These are phyloP conservation scores for Diaporthe amygdali DNA, from an alignment of 2,329 filamentous ascomycete genomes.

Conservation along the genomic window DNA sequence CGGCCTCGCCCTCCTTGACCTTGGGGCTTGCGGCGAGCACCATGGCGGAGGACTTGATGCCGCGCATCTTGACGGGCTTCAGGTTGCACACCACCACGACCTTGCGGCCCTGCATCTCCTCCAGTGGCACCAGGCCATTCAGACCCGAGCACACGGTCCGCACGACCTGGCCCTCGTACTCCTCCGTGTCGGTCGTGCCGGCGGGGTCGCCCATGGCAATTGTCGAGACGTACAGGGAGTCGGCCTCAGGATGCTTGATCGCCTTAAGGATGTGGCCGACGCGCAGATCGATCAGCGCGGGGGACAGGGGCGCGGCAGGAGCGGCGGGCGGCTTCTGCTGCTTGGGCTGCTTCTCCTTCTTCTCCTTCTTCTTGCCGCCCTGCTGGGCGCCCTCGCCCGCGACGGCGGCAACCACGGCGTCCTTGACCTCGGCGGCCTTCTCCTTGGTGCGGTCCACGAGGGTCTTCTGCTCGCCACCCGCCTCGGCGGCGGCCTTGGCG, in stretches of 20 bases:
- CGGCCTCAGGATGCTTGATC: slow-evolving; percentile 93
- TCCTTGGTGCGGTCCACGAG: slow-evolving; percentile 68
- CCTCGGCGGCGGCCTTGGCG: slow-evolving; percentile 62
- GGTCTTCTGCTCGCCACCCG: slow-evolving; percentile 51
- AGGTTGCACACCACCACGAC: slow-evolving; percentile 96
- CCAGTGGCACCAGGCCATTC: slow-evolving; percentile 89
- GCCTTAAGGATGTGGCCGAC: slow-evolving; percentile 98
- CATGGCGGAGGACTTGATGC: slow-evolving; percentile 81
- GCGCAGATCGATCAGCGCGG: slow-evolving; percentile 88
- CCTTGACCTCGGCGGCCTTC: slow-evolving; percentile 56
- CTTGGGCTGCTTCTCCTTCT: slow-evolving; percentile 88
- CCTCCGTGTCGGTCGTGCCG: slow-evolving; percentile 85
- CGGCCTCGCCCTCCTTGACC: slow-evolving; percentile 79
- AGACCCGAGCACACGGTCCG: slow-evolving; percentile 97
- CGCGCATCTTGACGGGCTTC: slow-evolving; percentile 99
- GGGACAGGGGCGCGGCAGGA: slow-evolving; percentile 77
- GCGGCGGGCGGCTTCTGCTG: slow-evolving; percentile 69
- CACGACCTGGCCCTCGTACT: slow-evolving; percentile 89
- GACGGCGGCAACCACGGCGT: slow-evolving; percentile 49
- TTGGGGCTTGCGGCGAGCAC: slow-evolving; percentile 93
- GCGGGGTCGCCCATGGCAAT: slow-evolving; percentile 91
- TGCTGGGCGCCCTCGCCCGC: slow-evolving; percentile 43
- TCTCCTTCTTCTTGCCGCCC: slow-evolving; percentile 87
- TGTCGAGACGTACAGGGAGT: slow-evolving; percentile 93
- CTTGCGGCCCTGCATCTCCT: slow-evolving; percentile 96